Evolutionary conservation across 2,329 filamentous ascomycete species (phyloP), one percentile per base, ranked within the genome.

Genomic region (Fusarium robinianum): DNA sequence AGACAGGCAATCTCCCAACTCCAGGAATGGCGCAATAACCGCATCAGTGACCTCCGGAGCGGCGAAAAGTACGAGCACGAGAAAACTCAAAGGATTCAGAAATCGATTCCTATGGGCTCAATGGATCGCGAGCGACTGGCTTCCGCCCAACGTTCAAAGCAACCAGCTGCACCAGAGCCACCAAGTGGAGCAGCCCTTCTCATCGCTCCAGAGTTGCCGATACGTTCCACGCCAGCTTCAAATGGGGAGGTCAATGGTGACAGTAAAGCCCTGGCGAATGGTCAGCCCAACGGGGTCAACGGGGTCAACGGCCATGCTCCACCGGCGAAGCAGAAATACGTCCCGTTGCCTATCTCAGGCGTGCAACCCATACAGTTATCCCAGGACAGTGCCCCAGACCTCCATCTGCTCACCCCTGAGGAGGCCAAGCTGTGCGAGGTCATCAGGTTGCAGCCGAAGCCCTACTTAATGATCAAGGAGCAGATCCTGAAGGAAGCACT

Each of bases 21-120:
- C 3, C 92, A 97, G 64, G 94, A 97, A 62, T 99, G 94, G 94
- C 84, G 94, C 21, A 81, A 81, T 32, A 81, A 89, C 70, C 83
- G 86, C 14, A 94, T 99, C 49, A 87, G 86, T 1, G 90, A 95
- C 51, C 76, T 99, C 8, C 84, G 86, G 42, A 84, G 84, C 16
- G 94, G 94, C 19, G 90, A 96, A 66, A 95, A 92, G 65, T 99
- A 94, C 64, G 94, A 99, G 68, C 75, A 81, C 12, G 94, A 97
- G 52, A 99, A 97, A 70, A 77, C 85, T 22, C 72, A 80, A 42
- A 81, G 94, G 9, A 80, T 85, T 37, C 86, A 91, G 58, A 84
- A 83, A 56, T 65, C 78, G 5, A 74, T 81, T 15, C 87, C 88
- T 0, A 83, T 91, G 69, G 88, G 88, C 0, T 87, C 87, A 6